A percentile compares a stretch with the other conserved stretches of the same genome.
These are phyloP conservation scores for Raddia guianensis DNA, from an alignment of 176 grass and related monocot species.

Conservation along the genomic window DNA sequence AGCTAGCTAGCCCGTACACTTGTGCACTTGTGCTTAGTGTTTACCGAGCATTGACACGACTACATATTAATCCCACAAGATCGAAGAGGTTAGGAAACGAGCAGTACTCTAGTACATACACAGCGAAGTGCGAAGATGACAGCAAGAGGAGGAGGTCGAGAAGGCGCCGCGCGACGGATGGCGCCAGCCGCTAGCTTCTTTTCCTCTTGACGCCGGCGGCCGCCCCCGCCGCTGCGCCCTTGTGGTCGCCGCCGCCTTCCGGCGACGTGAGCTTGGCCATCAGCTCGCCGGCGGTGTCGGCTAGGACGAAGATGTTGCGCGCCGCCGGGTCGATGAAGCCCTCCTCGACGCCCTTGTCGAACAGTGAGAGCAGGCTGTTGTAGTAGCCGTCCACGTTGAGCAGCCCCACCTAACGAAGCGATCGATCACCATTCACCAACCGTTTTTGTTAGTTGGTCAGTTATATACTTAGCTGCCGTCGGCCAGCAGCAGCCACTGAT, in stretches of 20 bases:
- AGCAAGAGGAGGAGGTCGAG: neutral
- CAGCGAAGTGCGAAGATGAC: neutral
- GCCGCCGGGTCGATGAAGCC: conserved; percentile 84
- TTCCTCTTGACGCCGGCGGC: conserved; percentile 43
- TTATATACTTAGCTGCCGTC: no score
- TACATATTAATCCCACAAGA: neutral
- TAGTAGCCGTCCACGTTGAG: conserved; percentile 98
- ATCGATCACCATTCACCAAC: neutral
- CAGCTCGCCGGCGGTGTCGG: conserved; percentile 64
- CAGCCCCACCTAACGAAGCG: conserved; percentile 64
- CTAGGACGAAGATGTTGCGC: conserved; percentile 70
- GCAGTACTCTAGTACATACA: no score
- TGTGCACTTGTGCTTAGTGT: neutral
- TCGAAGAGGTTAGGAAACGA: neutral
- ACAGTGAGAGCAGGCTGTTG: conserved; percentile 74
- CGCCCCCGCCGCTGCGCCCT: neutral
- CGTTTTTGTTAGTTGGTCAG: neutral
- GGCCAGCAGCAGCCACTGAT: neutral
- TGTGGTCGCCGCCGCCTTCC: neutral
- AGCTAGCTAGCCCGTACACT: neutral
- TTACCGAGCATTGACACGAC: conserved; percentile 6
- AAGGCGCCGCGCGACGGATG: neutral
- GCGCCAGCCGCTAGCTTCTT: conserved; percentile 18
- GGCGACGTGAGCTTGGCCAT: conserved; percentile 36
- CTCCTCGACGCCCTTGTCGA: conserved; percentile 88